Percentiles rank a stretch among this genome's conserved stretches.
phyloP scores from a whole-genome alignment of 2,329 filamentous ascomycete species.

The Calycina marina region DNA sequence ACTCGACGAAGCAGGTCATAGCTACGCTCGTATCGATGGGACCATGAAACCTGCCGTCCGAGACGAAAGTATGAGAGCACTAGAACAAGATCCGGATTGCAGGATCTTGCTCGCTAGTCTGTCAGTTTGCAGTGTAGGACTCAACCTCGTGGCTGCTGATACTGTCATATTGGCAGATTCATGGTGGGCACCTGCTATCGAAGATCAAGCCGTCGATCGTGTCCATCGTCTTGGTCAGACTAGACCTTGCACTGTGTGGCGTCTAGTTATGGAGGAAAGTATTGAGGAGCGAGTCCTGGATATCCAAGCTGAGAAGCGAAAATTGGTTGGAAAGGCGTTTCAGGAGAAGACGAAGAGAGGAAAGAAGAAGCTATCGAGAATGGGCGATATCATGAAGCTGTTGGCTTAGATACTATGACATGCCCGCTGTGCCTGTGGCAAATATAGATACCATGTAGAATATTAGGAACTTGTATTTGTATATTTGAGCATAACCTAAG shows the following conservation, averaged over 20 bases:
- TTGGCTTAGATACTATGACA: constrained; percentile 3
- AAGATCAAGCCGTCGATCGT: constrained; percentile 81
- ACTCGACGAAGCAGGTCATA: constrained; percentile 43
- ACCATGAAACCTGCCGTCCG: constrained; percentile 57
- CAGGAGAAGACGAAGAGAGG: constrained; percentile 51
- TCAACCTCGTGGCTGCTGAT: constrained; percentile 76
- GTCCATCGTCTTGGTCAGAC: constrained; percentile 79
- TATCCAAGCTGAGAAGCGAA: constrained; percentile 66
- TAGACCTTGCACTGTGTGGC: constrained; percentile 62
- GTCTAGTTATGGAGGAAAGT: constrained; percentile 64
- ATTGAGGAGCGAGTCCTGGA: constrained; percentile 71
- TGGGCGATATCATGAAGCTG: constrained; percentile 39
- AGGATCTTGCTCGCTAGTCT: constrained; percentile 72
- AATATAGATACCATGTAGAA: too few relatives aligned
- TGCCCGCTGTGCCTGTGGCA: too few relatives aligned
- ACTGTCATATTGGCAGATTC: constrained; percentile 73
- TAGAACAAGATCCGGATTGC: constrained; percentile 52
- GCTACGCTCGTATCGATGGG: constrained; percentile 63
- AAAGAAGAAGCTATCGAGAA: constrained; percentile 37
- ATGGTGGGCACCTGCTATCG: constrained; percentile 89
- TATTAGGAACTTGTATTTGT: too few relatives aligned
- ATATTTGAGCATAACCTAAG: too few relatives aligned
- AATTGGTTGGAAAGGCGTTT: constrained; percentile 66
- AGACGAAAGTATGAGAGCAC: constrained; percentile 53
- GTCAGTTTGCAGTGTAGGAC: constrained; percentile 67